Base-by-base conservation (phyloP, 371 early-diverging fungal species). In the Circinella minor region DNA sequence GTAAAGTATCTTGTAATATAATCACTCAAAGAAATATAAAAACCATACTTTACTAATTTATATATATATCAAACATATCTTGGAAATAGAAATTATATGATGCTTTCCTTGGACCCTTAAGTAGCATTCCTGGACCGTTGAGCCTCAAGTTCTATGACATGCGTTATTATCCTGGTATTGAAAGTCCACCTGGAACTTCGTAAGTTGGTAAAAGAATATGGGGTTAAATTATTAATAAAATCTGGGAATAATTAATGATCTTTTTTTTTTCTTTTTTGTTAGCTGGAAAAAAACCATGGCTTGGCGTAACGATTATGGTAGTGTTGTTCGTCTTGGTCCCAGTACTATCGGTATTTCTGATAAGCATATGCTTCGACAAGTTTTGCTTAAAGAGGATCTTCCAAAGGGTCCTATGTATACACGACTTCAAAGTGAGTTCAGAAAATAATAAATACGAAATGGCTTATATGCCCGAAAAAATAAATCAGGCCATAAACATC, bases 21-120 rank as follows among this genome's bases (percentile, higher is more conserved):
- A 14, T n/a, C 9, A 57, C 57, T 57, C 27, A 34, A n/a, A 27
- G 1, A 51, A 5, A 51, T 43, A 43, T 11, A 43, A 43, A 43
- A 11, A 43, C 9, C 6, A 11, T 43, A 2, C 3, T 9, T 11
- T 6, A 9, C 1, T 9, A 43, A 43, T 43, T 9, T 11, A 9
- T 9, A 43, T 9, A 43, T 43, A 43, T 43, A 43, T 43, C n/a
- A n/a, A 43, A 6, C 51, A n/a, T 5, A 13, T 14, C n/a, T 7
- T 14, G 51, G 15, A 17, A 17, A n/a, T 49, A 81, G 81, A 77
- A 74, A 68, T 36, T 77, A 10, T 77, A 81, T 54, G 69, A 72
- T 15, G 82, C 66, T 15, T 77, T 76, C 59, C 65, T 81, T 47
- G 82, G 82, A 9, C 76, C 79, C 4, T 61, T 81, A 4, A 68